Evolutionary conservation across 1,284 basidiomycete genomes (phyloP).

Genomic region (Boletellus deceptivus): DNA sequence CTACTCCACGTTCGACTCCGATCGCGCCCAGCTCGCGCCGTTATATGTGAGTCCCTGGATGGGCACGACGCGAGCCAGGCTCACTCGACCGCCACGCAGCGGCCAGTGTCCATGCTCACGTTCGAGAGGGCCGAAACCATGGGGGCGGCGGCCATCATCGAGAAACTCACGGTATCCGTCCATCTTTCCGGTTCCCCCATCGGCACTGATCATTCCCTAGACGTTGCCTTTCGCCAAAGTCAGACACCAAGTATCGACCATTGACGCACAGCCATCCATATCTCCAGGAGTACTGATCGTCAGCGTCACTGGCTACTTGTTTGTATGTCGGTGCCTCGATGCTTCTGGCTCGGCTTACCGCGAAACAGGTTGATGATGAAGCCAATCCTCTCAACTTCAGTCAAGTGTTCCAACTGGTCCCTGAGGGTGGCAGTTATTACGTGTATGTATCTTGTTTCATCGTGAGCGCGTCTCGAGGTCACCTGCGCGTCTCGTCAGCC

Average conservation of each 20-base stretch:
- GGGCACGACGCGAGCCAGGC: slow-evolving; percentile 19
- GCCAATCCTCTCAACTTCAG: slow-evolving; percentile 82
- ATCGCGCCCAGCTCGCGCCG: slow-evolving; percentile 50
- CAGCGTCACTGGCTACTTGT: slow-evolving; percentile 82
- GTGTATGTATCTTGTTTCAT: slow-evolving; percentile 55
- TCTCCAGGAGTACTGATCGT: slow-evolving; percentile 68
- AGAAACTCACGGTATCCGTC: slow-evolving; percentile 72
- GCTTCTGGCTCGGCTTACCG: slow-evolving; percentile 8
- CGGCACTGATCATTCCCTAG: slow-evolving; percentile 42
- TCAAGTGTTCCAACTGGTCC: slow-evolving; percentile 89
- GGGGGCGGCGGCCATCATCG: slow-evolving; percentile 63
- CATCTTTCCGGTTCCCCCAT: background rate
- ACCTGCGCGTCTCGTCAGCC: slow-evolving; percentile 39
- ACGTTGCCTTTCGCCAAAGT: slow-evolving; percentile 81
- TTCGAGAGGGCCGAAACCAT: slow-evolving; percentile 74
- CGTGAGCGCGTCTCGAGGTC: background rate
- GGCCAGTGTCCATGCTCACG: slow-evolving; percentile 83
- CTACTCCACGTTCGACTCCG: slow-evolving; percentile 67
- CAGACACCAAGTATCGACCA: slow-evolving; percentile 78
- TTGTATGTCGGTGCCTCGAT: slow-evolving; percentile 48
- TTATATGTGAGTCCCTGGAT: slow-evolving; percentile 68
- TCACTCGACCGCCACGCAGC: slow-evolving; percentile 47
- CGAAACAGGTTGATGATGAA: slow-evolving; percentile 76
- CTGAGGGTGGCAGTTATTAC: slow-evolving; percentile 78
- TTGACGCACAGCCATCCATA: slow-evolving; percentile 88